These are phyloP conservation scores for Chalciporus sp. DNA, from an alignment of 1,284 basidiomycete species.

Conservation along the genomic window DNA sequence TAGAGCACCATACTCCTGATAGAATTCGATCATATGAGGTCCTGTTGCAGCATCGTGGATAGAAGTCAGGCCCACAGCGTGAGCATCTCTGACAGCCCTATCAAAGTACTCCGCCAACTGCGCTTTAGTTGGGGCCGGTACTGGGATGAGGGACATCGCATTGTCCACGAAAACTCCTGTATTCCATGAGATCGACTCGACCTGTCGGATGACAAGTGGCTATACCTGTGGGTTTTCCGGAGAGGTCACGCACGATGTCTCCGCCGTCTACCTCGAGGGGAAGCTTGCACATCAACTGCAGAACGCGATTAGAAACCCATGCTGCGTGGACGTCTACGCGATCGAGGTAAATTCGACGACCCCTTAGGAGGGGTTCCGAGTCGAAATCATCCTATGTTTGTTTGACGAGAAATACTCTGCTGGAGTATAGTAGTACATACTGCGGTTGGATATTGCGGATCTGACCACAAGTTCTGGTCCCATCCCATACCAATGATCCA, in stretches of 20 bases:
- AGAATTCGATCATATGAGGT: conserved; percentile 62
- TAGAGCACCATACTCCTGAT: conserved; percentile 52
- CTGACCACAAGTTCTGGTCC: conserved; percentile 86
- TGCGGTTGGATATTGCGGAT: conserved; percentile 74
- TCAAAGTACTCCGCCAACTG: conserved; percentile 65
- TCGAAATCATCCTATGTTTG: conserved; percentile 58
- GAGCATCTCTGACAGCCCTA: conserved; percentile 66
- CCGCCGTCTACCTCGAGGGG: conserved; percentile 73
- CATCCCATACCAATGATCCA: conserved; percentile 92
- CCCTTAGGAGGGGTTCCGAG: conserved; percentile 60
- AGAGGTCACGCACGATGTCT: conserved; percentile 64
- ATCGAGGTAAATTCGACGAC: conserved; percentile 67
- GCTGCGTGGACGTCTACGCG: conserved; percentile 84
- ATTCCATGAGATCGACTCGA: background rate
- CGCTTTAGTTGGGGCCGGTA: conserved; percentile 62
- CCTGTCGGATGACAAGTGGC: conserved; percentile 9
- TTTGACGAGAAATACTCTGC: background rate
- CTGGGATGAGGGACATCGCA: conserved; percentile 68
- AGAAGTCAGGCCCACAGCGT: conserved; percentile 76
- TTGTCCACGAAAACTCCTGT: conserved; percentile 74
- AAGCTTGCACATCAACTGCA: conserved; percentile 61
- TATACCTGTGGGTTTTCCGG: conserved; percentile 73
- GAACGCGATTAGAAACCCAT: conserved; percentile 78
- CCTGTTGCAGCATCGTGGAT: conserved; percentile 79
- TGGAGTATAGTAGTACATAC: conserved; percentile 43